phyloP scores from a whole-genome alignment of 2,329 filamentous ascomycete species.

The Pseudogymnoascus sp. region DNA sequence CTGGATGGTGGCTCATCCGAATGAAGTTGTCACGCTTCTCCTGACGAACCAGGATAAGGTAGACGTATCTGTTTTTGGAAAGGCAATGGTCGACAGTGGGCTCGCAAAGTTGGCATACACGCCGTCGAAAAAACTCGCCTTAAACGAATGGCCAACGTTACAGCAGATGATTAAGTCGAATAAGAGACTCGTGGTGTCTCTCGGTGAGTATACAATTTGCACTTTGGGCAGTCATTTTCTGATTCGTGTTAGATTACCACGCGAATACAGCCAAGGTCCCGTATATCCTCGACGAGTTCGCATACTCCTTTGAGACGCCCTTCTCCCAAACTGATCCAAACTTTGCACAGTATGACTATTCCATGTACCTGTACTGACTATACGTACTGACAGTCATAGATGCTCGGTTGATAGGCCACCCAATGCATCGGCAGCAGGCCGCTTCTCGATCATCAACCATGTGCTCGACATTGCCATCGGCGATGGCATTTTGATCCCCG shows the following conservation, averaged over 20 bases:
- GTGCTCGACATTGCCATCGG: constrained; percentile 47
- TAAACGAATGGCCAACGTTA: constrained; percentile 61
- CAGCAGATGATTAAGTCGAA: constrained; percentile 52
- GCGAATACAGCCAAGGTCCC: constrained; percentile 41
- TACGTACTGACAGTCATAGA: constrained; percentile 25
- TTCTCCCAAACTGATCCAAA: constrained; percentile 52
- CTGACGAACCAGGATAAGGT: constrained; percentile 55
- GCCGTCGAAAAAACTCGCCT: constrained; percentile 26
- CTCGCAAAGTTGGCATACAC: constrained; percentile 23
- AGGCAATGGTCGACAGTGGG: constrained; percentile 19
- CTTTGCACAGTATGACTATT: constrained; percentile 37
- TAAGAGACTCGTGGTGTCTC: constrained; percentile 61
- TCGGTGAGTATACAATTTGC: constrained; percentile 39
- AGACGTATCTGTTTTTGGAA: constrained; percentile 44
- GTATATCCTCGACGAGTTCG: constrained; percentile 57
- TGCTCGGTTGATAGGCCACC: constrained; percentile 58
- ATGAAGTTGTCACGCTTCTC: constrained; percentile 56
- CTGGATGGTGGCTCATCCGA: constrained; percentile 50
- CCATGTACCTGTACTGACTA: too few species aligned
- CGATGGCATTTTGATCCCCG: constrained; percentile 41
- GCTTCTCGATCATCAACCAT: constrained; percentile 55
- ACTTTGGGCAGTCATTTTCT: background rate
- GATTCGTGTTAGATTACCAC: constrained; percentile 47
- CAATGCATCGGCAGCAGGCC: constrained; percentile 35
- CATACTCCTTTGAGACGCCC: constrained; percentile 63